These are phyloP conservation scores for Phymatotrichopsis omnivora DNA, from an alignment of 2,329 filamentous ascomycete genomes.

Conservation along the genomic window DNA sequence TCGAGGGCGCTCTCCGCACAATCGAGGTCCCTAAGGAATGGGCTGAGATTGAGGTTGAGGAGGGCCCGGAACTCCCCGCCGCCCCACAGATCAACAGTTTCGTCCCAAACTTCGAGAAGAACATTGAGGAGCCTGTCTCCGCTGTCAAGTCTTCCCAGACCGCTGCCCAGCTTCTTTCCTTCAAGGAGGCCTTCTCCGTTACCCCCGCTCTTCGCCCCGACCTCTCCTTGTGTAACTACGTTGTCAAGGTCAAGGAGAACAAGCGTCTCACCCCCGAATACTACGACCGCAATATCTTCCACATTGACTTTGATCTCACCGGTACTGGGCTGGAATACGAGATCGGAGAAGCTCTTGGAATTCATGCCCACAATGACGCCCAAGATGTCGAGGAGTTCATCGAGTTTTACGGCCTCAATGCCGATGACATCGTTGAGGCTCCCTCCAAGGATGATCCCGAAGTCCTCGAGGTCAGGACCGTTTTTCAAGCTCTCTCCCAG, in stretches of 20 bases:
- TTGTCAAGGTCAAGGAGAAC: conserved; percentile 89
- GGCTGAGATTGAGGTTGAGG: conserved; percentile 57
- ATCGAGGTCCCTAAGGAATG: conserved; percentile 71
- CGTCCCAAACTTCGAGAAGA: conserved; percentile 59
- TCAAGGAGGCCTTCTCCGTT: conserved; percentile 89
- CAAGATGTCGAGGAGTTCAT: conserved; percentile 75
- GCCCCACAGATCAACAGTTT: conserved; percentile 74
- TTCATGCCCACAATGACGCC: conserved; percentile 88
- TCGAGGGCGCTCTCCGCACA: conserved; percentile 59
- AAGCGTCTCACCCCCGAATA: conserved; percentile 75
- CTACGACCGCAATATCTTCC: conserved; percentile 99
- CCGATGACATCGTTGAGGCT: conserved; percentile 80
- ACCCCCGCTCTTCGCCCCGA: conserved; percentile 69
- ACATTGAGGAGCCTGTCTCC: conserved; percentile 56
- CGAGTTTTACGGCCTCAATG: conserved; percentile 72
- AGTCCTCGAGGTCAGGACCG: conserved; percentile 74
- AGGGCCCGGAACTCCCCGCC: conserved; percentile 46
- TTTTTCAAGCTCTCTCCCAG: conserved; percentile 82
- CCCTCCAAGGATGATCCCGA: conserved; percentile 67
- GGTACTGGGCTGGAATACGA: conserved; percentile 86
- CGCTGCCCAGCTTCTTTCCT: conserved; percentile 75
- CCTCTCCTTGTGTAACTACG: conserved; percentile 70
- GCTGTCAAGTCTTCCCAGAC: conserved; percentile 68
- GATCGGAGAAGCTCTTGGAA: conserved; percentile 92
- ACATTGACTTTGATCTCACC: conserved; percentile 96